These are phyloP conservation scores for Conoideocrella luteorostrata DNA, from an alignment of 2,329 filamentous ascomycete species.

Conservation along the genomic window DNA sequence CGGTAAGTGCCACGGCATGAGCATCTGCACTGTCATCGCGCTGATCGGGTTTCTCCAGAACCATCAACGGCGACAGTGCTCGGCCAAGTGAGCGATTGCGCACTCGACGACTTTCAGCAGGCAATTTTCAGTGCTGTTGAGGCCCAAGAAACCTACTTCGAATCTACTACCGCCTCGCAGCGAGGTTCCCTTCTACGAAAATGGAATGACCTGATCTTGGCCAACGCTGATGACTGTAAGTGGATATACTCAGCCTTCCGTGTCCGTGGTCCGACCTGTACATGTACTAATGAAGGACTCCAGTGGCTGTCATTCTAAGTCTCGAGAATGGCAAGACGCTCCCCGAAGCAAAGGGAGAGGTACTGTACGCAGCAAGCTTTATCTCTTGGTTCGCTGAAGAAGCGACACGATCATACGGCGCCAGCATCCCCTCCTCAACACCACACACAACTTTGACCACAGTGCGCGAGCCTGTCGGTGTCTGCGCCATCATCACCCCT, in stretches of 20 bases:
- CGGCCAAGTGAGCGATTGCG: too few relatives aligned
- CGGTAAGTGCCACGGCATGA: too few relatives aligned
- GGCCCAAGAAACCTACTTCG: too few relatives aligned
- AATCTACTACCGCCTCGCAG: constrained; percentile 65
- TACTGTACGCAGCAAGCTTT: constrained; percentile 66
- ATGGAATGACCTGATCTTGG: constrained; percentile 76
- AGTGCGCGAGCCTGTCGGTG: constrained; percentile 76
- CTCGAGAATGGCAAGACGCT: constrained; percentile 87
- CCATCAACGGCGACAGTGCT: too few relatives aligned
- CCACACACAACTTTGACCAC: constrained; percentile 64
- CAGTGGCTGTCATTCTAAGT: constrained; percentile 77
- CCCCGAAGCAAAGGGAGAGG: constrained; percentile 67
- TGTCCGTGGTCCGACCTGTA: too few relatives aligned
- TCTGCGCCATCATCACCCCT: constrained; percentile 76
- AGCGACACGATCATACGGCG: constrained; percentile 66
- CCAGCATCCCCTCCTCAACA: constrained; percentile 68
- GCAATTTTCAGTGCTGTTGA: too few relatives aligned
- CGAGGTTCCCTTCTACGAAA: constrained; percentile 66
- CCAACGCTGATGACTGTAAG: constrained; percentile 73
- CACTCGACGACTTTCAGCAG: too few relatives aligned
- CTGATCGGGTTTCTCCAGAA: too few relatives aligned
- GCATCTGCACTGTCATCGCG: too few relatives aligned
- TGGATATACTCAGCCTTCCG: too few relatives aligned
- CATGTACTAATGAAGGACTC: too few relatives aligned
- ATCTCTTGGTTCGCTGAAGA: constrained; percentile 80